Evolutionary conservation across 345 rosid species (phyloP), one percentile per base, ranked within the genome.

Genomic region (Abelmoschus esculentus): DNA sequence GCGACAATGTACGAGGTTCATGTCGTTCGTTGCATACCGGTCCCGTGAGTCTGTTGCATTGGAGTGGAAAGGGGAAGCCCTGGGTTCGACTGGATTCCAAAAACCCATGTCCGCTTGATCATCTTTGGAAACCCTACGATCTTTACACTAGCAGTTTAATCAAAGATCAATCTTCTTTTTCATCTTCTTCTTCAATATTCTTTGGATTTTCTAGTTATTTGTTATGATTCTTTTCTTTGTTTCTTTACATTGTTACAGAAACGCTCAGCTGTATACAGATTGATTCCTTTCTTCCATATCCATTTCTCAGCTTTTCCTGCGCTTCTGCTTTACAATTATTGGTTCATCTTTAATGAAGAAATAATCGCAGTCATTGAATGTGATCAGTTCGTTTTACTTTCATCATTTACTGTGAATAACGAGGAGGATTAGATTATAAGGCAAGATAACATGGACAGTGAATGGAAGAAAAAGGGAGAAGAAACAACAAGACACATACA

Each of bases 41-140:
- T 36, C 89, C 96, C 6, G 97, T 88, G 58, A 93, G 98, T 64
- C 76, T 93, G 80, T 78, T 93, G 62, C 98, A 89, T 80, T 93
- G 98, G 98, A 93, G 98, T 57, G 98, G 98, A n/a, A 90, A 93
- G 77, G 98, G 98, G 67, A 93, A 93, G 79, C 98, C 98, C 0
- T 93, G 98, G 98, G 90, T 78, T 0, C 76, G 98, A 19, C 86
- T 93, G 4, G 98, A 93, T 68, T 84, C 77, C 13, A 73, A 74
- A 70, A 89, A 83, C 55, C 88, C 98, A 0, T 93, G 98, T 73
- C 86, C 86, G 1, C 64, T 90, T 50, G 98, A 93, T 84, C 73
- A 77, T 79, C 76, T 93, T 0, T 93, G 98, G 98, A 78, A 84
- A 70, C 92, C 95, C 0, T 93, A 89, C 47, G 98, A 93, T 77